A percentile compares a stretch with the other conserved stretches of the same genome.
phyloP scores from a whole-genome alignment of 2,329 filamentous ascomycete genomes.

The Fusarium sp. region DNA sequence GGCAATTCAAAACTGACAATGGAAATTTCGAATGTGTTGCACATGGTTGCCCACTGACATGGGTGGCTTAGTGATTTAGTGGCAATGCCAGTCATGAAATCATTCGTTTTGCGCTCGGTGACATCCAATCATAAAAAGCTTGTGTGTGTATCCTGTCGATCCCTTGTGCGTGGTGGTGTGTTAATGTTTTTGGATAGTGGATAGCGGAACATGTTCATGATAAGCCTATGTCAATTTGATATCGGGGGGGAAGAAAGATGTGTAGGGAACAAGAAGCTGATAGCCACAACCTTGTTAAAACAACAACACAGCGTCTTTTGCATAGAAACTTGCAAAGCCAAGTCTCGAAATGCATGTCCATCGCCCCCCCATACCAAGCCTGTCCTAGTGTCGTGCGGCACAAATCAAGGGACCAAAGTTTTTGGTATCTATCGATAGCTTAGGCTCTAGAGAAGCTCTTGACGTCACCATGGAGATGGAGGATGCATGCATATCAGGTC shows the following conservation, averaged over 20 bases:
- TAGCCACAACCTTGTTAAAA: no score
- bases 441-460: slow-evolving; percentile 5
- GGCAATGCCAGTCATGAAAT: slow-evolving; percentile 31
- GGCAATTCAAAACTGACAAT: not conserved
- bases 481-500: slow-evolving; percentile 5
- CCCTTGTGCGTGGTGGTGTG: not conserved
- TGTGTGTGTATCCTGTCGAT: slow-evolving; percentile 14
- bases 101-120: slow-evolving; percentile 10
- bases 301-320: not conserved
- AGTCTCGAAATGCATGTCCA: slow-evolving; percentile 3
- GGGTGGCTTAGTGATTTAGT: slow-evolving; percentile 9
- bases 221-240: no score
- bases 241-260: no score
- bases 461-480: slow-evolving; percentile 29
- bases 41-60: slow-evolving; percentile 22
- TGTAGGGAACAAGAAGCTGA: no score
- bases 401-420: slow-evolving; percentile 27
- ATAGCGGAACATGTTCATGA: no score
- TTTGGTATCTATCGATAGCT: slow-evolving; percentile 8
- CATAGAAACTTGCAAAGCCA: not conserved
- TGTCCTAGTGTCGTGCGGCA: slow-evolving; percentile 19
- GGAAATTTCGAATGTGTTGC: not conserved
- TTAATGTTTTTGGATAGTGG: no score
- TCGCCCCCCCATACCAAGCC: slow-evolving; percentile 13
- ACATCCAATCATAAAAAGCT: slow-evolving; percentile 30